Evolutionary conservation across 805 yeast species (phyloP), one percentile per base, ranked within the genome.

Genomic region (Candida quercuum): DNA sequence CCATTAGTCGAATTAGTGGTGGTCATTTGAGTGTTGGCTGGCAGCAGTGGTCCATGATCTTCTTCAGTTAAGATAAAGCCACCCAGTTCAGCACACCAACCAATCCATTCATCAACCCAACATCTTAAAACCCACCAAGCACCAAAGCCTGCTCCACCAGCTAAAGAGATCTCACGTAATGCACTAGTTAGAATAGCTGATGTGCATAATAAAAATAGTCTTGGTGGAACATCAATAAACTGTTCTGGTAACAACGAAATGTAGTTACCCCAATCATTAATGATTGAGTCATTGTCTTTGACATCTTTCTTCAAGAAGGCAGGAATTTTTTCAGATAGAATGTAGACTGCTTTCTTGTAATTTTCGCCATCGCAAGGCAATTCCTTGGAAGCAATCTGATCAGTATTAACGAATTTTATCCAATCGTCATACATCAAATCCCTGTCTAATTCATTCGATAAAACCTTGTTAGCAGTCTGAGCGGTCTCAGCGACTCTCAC

Each of bases 51-150:
- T n/a, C 23, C 11, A 13, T 11, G 32, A n/a, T 18, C 25, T n/a
- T 28, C 37, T 11, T 16, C 35, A 20, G 28, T 15, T 32, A 40
- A 35, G 13, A 76, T 54, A 43, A 71, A 71, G 0, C 81, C 80
- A 5, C 81, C 80, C 13, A 76, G 57, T 50, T 81, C 87, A 19
- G 81, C 79, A 39, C 72, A 61, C 78, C 86, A 80, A 3, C 70
- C 70, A 42, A 81, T 63, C 69, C 76, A 82, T 51, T 83, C 91
- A 50, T 80, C 86, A 6, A 78, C 63, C 88, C 91, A 84, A 54
- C 87, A 78, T 39, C 84, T 65, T 3, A 81, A 65, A 31, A 76
- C 69, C 86, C 87, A 82, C 91, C 91, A 84, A 3, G 78, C 74
- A 9, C 78, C 78, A 53, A 83, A 80, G 2, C 81, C 72, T 30